Base-by-base conservation (phyloP, 345 rosid species). In the Passiflora organensis region DNA sequence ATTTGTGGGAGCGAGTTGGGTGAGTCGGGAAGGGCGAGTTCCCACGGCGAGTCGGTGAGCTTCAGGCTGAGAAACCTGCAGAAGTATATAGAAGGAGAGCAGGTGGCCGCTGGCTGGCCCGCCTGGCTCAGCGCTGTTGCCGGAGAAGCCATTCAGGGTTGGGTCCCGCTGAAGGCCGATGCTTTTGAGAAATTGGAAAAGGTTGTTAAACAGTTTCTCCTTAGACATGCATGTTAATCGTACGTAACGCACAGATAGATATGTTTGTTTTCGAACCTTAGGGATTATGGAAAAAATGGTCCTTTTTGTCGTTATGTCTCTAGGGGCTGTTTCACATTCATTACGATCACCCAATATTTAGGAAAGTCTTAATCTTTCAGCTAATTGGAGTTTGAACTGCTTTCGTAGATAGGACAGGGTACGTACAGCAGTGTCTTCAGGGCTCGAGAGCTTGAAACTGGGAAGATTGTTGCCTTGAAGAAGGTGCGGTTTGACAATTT, bases 81-180 rank as follows among this genome's bases (percentile, higher is more conserved):
- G 0, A 84, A 72, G 83, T 93, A 86, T 54, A 52, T 86, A 24
- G 95, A 89, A 63, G 84, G 94, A 4, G 96, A 93, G 68, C 96
- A 93, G 51, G 91, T 86, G 59, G 95, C 99, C 17, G 99, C 96
- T 1, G 99, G 99, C 1, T 93, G 99, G 99, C 99, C 99, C 2
- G 96, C 87, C 36, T 93, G 99, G 99, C 81, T 93, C 17, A 84
- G 84, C 55, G 89, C 91, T 66, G 99, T 86, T 39, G 99, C 96
- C 55, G 89, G 81, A 32, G 99, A 93, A 65, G 96, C 99, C 58
- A 84, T 93, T 59, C 95, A 82, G 10, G 99, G 99, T 1, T 93
- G 99, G 99, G 78, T 89, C 25, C 99, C 99, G 1, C 91, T 86
- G 53, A 81, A 82, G 43, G 74, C 86, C 1, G 99, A 93, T 37